These are phyloP conservation scores for Metarhizium rileyi DNA, from an alignment of 2,329 filamentous ascomycete species.

Conservation along the genomic window DNA sequence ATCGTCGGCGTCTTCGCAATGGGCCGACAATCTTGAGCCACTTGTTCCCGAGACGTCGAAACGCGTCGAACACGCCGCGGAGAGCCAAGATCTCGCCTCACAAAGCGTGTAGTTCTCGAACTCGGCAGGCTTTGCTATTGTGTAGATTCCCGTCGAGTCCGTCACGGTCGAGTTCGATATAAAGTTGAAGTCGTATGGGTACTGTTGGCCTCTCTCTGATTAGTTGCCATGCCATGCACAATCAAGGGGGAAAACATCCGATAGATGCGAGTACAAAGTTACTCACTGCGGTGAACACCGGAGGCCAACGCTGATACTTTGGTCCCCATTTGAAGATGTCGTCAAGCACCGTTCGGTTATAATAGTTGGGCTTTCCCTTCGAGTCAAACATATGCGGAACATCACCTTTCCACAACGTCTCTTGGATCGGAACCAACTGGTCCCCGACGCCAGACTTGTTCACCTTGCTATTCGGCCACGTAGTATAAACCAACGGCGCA, in stretches of 20 bases:
- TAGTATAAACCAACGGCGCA: constrained; percentile 51
- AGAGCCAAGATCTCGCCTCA: constrained; percentile 52
- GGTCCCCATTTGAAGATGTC: constrained; percentile 60
- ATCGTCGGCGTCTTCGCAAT: constrained; percentile 50
- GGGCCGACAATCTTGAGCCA: constrained; percentile 49
- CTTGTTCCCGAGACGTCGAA: constrained; percentile 45
- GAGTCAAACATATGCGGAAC: constrained; percentile 23
- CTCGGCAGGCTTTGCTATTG: constrained; percentile 43
- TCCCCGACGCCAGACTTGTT: constrained; percentile 22
- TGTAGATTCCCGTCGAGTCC: constrained; percentile 46
- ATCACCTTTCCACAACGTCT: constrained; percentile 26
- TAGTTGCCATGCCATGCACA: too few species aligned
- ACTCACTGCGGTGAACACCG: constrained; percentile 38
- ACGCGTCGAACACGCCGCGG: constrained; percentile 56
- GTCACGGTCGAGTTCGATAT: constrained; percentile 43
- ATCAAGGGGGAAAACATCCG: too few species aligned
- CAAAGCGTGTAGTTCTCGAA: constrained; percentile 55
- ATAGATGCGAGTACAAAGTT: too few species aligned
- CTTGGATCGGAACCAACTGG: constrained; percentile 23
- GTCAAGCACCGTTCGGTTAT: constrained; percentile 53
- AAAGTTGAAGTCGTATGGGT: constrained; percentile 56
- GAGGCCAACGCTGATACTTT: constrained; percentile 39
- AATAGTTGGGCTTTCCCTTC: constrained; percentile 22
- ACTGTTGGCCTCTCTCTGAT: constrained; percentile 28
- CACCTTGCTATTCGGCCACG: constrained; percentile 41